phyloP scores from a whole-genome alignment of 1,139 yeast species.

The Geotrichum europaeum region DNA sequence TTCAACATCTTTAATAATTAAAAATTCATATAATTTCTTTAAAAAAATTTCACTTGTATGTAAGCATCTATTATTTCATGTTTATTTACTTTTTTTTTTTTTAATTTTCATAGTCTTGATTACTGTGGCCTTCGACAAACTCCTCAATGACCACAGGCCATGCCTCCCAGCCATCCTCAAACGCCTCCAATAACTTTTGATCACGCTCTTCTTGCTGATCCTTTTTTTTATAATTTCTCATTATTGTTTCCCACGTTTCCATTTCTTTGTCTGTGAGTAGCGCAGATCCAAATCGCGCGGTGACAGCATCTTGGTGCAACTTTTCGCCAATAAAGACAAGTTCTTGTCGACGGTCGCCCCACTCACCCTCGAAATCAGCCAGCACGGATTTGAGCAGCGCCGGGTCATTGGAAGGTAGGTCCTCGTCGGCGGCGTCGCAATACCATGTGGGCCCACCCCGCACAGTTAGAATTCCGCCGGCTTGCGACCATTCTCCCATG shows the following conservation, averaged over 20 bases:
- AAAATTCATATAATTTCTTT: background rate
- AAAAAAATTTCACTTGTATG: background rate
- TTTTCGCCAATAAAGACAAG: conserved; percentile 43
- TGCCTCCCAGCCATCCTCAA: conserved; percentile 39
- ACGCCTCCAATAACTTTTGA: conserved; percentile 29
- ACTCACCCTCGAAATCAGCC: conserved; percentile 1
- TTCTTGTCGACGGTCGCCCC: conserved; percentile 43
- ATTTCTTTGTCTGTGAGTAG: conserved; percentile 39
- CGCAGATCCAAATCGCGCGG: conserved; percentile 36
- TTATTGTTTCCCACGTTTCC: conserved; percentile 29
- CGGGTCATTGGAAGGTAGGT: conserved; percentile 31
- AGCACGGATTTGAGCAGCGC: background rate
- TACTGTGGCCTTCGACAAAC: background rate
- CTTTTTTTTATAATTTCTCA: conserved; percentile 30
- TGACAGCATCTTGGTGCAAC: conserved; percentile 31
- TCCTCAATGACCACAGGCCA: conserved; percentile 15
- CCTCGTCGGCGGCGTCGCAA: conserved; percentile 37
- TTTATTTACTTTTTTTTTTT: background rate
- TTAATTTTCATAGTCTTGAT: background rate
- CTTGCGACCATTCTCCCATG: conserved; percentile 45
- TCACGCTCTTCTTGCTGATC: conserved; percentile 29
- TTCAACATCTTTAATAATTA: too few species aligned
- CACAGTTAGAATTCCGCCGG: conserved; percentile 42
- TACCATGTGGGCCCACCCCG: conserved; percentile 46
- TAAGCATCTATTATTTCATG: background rate